These are phyloP conservation scores for Saksenaea vasiformis DNA, from an alignment of 371 early-diverging fungal genomes.

Conservation along the genomic window DNA sequence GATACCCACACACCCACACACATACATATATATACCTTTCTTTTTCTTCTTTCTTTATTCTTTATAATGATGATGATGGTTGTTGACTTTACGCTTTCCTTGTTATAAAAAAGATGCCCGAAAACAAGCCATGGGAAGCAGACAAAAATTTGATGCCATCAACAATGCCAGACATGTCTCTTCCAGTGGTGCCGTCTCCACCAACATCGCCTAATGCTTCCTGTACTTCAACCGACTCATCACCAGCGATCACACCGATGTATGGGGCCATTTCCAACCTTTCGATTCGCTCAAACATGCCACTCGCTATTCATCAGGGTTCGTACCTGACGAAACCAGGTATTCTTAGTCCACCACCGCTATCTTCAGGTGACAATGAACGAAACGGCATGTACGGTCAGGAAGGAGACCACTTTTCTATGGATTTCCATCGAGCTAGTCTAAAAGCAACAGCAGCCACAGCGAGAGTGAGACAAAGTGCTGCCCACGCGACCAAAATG, in stretches of 20 bases:
- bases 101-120: not conserved
- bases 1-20: not conserved
- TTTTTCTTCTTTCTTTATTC: not conserved
- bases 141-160: not conserved
- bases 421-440: slow-evolving; percentile 4
- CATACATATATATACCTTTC: not conserved
- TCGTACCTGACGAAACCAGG: not conserved
- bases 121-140: not conserved
- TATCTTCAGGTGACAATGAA: not conserved
- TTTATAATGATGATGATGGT: not conserved
- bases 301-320: not conserved
- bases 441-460: not conserved
- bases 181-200: slow-evolving; percentile 1
- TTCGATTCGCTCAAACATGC: not conserved
- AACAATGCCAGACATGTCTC: not conserved
- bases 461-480: not conserved
- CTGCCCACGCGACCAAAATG: slow-evolving; percentile 8
- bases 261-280: slow-evolving; percentile 12
- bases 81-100: not conserved
- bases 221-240: slow-evolving; percentile 24
- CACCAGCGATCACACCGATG: slow-evolving; percentile 33
- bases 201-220: slow-evolving; percentile 18
- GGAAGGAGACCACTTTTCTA: not conserved
- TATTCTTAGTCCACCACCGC: not conserved
- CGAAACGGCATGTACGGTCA: not conserved